Evolutionary conservation across 2,329 filamentous ascomycete species (phyloP).

Genomic region (Fusarium illudens): DNA sequence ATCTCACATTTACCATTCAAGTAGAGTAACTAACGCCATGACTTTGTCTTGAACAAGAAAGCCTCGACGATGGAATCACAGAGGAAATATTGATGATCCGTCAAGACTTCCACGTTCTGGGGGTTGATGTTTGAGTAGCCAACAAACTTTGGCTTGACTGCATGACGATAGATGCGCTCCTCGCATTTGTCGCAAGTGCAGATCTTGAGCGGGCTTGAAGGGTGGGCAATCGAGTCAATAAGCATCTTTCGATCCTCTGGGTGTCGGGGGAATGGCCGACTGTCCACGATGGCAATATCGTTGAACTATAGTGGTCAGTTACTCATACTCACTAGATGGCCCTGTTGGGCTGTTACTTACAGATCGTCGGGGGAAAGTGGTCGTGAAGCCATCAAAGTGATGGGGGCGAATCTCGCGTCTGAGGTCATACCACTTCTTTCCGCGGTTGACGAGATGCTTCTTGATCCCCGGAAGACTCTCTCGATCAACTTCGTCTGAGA

Average conservation of each 20-base stretch:
- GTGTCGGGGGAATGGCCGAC: background rate
- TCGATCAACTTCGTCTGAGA: background rate
- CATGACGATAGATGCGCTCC: background rate
- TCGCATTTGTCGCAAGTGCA: background rate
- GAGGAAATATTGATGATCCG: background rate
- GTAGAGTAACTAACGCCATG: background rate
- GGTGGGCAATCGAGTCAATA: background rate
- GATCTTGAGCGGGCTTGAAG: background rate
- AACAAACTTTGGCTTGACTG: background rate
- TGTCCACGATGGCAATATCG: background rate
- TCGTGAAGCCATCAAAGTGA: background rate
- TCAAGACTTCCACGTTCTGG: background rate
- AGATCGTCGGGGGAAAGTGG: background rate
- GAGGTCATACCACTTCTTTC: background rate
- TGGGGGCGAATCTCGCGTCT: background rate
- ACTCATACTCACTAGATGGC: too few relatives aligned
- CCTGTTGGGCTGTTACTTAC: too few relatives aligned
- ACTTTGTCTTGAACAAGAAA: background rate
- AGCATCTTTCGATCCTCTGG: background rate
- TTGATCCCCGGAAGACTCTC: background rate
- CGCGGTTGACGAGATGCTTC: background rate
- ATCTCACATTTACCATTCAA: too few relatives aligned
- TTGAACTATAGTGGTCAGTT: background rate
- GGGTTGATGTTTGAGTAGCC: background rate
- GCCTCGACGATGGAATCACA: background rate